phyloP scores from a whole-genome alignment of 129 eudicot genomes.

The Apium graveolens region DNA sequence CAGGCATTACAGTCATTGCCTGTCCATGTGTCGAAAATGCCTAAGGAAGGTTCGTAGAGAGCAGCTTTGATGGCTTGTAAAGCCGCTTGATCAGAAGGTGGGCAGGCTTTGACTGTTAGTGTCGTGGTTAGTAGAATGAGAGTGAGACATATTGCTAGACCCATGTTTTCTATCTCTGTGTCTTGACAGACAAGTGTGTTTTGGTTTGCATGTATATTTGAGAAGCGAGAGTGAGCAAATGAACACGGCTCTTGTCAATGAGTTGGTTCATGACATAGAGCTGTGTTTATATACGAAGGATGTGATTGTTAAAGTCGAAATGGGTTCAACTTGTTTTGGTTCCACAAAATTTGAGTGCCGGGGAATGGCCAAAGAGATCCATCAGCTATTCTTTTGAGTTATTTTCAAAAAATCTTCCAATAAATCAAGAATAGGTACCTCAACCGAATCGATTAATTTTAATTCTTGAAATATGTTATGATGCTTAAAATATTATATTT shows the following conservation, averaged over 20 bases:
- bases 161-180: not conserved
- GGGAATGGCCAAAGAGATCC: too few species aligned
- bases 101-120: conserved; percentile 37
- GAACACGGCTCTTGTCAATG: not conserved
- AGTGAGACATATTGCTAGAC: not conserved
- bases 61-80: conserved; percentile 39
- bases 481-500: too few species aligned
- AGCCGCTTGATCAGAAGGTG: conserved; percentile 71
- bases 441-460: too few species aligned
- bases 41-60: conserved; percentile 59
- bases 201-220: not conserved
- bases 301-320: too few species aligned
- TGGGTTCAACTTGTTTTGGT: too few species aligned
- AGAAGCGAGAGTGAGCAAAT: not conserved
- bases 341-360: too few species aligned
- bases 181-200: too few species aligned
- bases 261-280: not conserved
- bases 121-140: conserved; percentile 22
- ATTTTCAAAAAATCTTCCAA: too few species aligned
- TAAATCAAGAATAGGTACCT: too few species aligned
- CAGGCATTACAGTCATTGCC: conserved; percentile 57
- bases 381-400: too few species aligned
- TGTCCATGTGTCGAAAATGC: conserved; percentile 65
- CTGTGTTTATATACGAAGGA: not conserved
- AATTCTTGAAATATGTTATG: too few species aligned